These are phyloP conservation scores for Simmondsia chinensis DNA, from an alignment of 148 eudicot species.

Conservation along the genomic window DNA sequence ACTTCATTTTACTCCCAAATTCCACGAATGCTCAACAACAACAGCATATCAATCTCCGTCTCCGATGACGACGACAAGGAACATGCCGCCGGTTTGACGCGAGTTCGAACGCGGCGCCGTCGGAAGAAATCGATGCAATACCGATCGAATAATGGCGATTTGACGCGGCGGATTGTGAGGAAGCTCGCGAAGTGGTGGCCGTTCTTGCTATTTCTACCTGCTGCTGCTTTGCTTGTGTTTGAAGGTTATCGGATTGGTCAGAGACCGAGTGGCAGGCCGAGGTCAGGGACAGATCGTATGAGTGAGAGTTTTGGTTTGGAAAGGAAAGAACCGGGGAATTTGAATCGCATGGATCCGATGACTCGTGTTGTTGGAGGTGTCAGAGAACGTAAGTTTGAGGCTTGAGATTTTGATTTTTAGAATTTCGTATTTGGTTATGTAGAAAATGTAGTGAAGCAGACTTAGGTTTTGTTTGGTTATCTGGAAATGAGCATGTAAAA, in stretches of 20 bases:
- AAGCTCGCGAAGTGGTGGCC: constrained; percentile 56
- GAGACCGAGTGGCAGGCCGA: constrained; percentile 6
- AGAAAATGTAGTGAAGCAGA: no score
- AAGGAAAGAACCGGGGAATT: constrained; percentile 23
- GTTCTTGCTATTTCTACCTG: constrained; percentile 38
- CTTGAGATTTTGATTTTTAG: neutral
- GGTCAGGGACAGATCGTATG: neutral
- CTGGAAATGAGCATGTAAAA: no score
- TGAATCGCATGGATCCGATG: constrained; percentile 53
- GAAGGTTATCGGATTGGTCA: constrained; percentile 47
- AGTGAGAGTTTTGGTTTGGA: constrained; percentile 2
- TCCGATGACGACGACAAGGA: constrained; percentile 59
- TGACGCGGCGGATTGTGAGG: constrained; percentile 12
- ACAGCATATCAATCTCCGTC: constrained; percentile 32
- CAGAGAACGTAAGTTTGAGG: constrained; percentile 47
- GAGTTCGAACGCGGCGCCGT: constrained; percentile 37
- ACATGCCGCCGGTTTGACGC: constrained; percentile 9
- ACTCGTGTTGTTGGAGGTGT: constrained; percentile 54
- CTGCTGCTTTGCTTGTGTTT: constrained; percentile 37
- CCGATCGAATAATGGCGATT: constrained; percentile 16
- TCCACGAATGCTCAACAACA: no score
- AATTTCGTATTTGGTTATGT: no score
- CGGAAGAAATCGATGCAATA: constrained; percentile 11
- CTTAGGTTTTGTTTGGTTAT: no score
- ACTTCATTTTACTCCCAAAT: no score